These are phyloP conservation scores for Wickerhamomyces silvicola DNA, from an alignment of 805 yeast genomes.

Conservation along the genomic window DNA sequence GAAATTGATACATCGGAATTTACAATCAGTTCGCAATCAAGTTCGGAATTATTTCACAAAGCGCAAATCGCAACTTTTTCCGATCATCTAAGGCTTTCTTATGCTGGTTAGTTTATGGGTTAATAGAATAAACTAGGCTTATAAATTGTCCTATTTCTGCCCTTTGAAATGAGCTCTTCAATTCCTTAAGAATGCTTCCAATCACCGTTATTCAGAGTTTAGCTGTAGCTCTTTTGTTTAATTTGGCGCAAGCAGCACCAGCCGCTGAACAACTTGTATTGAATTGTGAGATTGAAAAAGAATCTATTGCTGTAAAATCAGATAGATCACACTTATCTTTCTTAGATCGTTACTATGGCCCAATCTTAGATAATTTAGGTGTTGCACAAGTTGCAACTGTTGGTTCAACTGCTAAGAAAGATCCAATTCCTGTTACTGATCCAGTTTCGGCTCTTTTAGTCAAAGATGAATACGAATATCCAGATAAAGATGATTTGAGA, in stretches of 20 bases:
- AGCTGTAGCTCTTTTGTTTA: constrained; percentile 8
- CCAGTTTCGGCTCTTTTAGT: constrained; percentile 24
- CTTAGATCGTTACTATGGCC: constrained; percentile 29
- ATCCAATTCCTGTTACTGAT: constrained; percentile 24
- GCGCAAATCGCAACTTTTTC: too few species aligned
- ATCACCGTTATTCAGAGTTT: constrained; percentile 9
- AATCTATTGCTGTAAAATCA: neutral
- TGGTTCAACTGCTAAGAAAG: constrained; percentile 20
- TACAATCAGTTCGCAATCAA: too few species aligned
- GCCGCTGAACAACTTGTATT: constrained; percentile 20
- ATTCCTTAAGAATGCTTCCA: constrained; percentile 17
- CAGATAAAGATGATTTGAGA: constrained; percentile 31
- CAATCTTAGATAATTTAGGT: constrained; percentile 25
- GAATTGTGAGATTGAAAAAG: constrained; percentile 13
- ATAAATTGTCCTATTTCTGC: too few species aligned
- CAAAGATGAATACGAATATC: constrained; percentile 28
- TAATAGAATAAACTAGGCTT: too few species aligned
- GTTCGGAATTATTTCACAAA: too few species aligned
- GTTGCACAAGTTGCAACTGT: constrained; percentile 17
- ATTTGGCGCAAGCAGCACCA: constrained; percentile 15
- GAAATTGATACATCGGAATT: too few species aligned
- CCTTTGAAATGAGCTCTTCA: too few species aligned
- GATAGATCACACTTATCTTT: constrained; percentile 22
- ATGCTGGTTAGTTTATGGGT: too few species aligned
- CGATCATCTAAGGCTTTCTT: too few species aligned